Percentiles rank a stretch among this genome's conserved stretches.
Conservation (phyloP, 2,329 filamentous ascomycete species). For the Alternaria sp. region DNA sequence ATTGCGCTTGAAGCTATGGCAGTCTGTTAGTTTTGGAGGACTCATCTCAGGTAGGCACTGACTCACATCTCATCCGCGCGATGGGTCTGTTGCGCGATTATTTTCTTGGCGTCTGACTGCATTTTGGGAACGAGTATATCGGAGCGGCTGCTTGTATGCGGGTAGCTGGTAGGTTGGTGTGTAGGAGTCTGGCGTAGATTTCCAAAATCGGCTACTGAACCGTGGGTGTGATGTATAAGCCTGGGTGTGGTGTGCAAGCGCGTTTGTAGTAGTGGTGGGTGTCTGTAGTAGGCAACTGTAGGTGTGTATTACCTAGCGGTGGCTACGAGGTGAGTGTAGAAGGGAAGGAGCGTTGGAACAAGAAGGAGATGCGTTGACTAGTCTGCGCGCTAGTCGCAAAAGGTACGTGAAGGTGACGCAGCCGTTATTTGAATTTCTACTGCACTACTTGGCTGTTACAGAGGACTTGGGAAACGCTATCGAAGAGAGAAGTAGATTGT, state of each 20-base stretch:
- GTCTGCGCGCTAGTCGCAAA: background rate
- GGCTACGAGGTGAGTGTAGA: background rate
- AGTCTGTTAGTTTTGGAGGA: too few relatives aligned
- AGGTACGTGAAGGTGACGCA: background rate
- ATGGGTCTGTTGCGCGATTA: rapidly evolving
- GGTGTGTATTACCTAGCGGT: background rate
- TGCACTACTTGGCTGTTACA: background rate
- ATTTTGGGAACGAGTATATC: background rate
- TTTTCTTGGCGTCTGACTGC: rapidly evolving
- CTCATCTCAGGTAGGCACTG: too few relatives aligned
- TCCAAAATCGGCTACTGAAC: background rate
- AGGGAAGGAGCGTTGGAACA: background rate
- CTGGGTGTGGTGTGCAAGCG: background rate
- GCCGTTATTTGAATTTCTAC: too few relatives aligned
- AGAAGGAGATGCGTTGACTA: background rate
- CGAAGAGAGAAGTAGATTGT: background rate
- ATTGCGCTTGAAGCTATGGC: too few relatives aligned
- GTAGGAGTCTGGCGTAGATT: background rate
- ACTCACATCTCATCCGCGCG: rapidly evolving
- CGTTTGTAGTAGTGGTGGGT: background rate
- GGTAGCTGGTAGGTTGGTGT: background rate
- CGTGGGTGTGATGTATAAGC: background rate
- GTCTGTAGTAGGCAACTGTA: background rate
- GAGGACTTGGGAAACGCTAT: background rate
- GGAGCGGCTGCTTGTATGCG: background rate